Conservation (phyloP, 805 yeast genomes). For the Kuraishia floccosa region DNA sequence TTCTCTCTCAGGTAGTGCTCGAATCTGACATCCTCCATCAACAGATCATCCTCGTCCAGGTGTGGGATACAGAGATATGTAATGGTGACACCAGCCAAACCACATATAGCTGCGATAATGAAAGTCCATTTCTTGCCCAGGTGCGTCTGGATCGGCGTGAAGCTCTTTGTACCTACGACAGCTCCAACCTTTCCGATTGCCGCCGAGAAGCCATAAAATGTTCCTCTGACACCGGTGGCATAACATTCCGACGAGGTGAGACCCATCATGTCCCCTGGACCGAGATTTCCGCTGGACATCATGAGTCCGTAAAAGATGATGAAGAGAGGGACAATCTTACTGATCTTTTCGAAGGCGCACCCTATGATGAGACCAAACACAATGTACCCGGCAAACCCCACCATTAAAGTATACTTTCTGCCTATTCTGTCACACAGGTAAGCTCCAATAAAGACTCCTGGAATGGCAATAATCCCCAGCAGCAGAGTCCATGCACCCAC, state of each 20-base stretch:
- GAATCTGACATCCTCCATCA: constrained; percentile 52
- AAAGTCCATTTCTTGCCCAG: constrained; percentile 68
- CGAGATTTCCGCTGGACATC: constrained; percentile 61
- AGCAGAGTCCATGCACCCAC: constrained; percentile 69
- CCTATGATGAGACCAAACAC: constrained; percentile 66
- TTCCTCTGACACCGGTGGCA: constrained; percentile 72
- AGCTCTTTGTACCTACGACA: constrained; percentile 67
- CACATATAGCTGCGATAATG: constrained; percentile 68
- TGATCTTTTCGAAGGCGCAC: constrained; percentile 44
- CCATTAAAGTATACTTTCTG: constrained; percentile 58
- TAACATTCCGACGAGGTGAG: constrained; percentile 54
- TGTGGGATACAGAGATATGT: constrained; percentile 60
- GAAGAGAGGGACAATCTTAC: constrained; percentile 49
- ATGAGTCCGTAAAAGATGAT: constrained; percentile 65
- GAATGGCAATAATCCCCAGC: constrained; percentile 53
- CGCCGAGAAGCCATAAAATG: constrained; percentile 64
- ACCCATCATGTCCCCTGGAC: constrained; percentile 74
- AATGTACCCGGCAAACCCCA: constrained; percentile 62
- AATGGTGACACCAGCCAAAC: constrained; percentile 49
- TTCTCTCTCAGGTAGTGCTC: constrained; percentile 43
- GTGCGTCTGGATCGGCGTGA: constrained; percentile 53
- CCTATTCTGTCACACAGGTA: constrained; percentile 53
- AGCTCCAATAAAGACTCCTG: constrained; percentile 69
- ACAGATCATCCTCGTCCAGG: constrained; percentile 55
- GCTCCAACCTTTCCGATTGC: constrained; percentile 81